Evolutionary conservation across 2,329 filamentous ascomycete genomes (phyloP).

Genomic region (Didymella exigua): DNA sequence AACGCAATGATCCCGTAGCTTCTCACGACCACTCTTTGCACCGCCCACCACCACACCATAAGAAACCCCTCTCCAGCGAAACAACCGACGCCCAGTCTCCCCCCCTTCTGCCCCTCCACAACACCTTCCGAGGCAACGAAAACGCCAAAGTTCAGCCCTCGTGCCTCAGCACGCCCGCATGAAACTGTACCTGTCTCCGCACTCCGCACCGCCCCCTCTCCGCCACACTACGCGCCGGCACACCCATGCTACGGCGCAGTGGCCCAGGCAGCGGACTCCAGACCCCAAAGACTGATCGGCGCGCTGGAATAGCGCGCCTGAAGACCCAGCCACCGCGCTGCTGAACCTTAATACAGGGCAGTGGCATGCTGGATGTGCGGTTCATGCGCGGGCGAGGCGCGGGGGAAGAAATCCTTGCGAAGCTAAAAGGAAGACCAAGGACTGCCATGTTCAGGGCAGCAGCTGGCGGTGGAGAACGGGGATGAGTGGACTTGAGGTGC

Average conservation of each 20-base stretch:
- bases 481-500: too few relatives aligned
- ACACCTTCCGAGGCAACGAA: neutral
- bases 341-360: neutral
- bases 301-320: neutral
- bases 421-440: too few relatives aligned
- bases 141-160: neutral
- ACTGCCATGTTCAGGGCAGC: too few relatives aligned
- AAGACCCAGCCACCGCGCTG: neutral
- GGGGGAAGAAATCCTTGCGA: too few relatives aligned
- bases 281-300: neutral
- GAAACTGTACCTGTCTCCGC: slow-evolving; percentile 11
- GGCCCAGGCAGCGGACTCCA: too few relatives aligned
- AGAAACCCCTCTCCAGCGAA: neutral
- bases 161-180: neutral
- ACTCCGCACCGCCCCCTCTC: neutral
- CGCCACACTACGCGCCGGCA: neutral
- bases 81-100: neutral
- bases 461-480: too few relatives aligned
- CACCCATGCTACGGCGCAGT: neutral
- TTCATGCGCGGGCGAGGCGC: neutral
- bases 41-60: neutral
- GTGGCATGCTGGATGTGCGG: neutral
- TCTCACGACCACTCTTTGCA: neutral
- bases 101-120: too few relatives aligned
- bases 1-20: too few relatives aligned